Percentiles rank a stretch among this genome's conserved stretches.
These are phyloP conservation scores for Elsinoe fawcettii DNA, from an alignment of 2,329 filamentous ascomycete species.

Conservation along the genomic window DNA sequence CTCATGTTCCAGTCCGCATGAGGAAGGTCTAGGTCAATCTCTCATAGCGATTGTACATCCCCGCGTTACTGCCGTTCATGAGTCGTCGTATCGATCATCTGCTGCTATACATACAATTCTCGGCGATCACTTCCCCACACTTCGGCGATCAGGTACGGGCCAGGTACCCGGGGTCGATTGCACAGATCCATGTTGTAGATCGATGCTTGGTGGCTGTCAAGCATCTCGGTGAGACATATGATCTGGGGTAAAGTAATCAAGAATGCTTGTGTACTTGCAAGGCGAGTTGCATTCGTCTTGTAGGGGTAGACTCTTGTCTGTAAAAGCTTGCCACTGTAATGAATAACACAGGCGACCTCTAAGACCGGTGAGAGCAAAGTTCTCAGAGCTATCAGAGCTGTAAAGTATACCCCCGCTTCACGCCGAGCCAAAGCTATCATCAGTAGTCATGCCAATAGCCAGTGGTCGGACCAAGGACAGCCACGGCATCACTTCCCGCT, in stretches of 20 bases:
- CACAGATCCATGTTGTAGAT: slow-evolving; percentile 2
- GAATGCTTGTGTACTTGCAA: neutral
- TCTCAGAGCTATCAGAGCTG: neutral
- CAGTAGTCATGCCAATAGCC: neutral
- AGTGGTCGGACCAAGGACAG: neutral
- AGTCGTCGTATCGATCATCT: neutral
- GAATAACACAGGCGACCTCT: neutral
- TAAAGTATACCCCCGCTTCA: neutral
- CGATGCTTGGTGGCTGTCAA: slow-evolving; percentile 2
- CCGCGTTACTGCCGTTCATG: neutral
- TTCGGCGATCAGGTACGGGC: slow-evolving; percentile 1
- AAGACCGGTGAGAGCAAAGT: neutral
- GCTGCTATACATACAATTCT: neutral
- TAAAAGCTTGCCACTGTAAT: neutral
- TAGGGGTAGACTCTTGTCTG: neutral
- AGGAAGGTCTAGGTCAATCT: neutral
- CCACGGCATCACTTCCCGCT: neutral
- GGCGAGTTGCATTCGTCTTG: neutral
- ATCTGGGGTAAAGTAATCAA: neutral
- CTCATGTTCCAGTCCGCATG: neutral
- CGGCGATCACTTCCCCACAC: neutral
- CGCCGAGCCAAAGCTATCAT: neutral
- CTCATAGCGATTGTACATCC: neutral
- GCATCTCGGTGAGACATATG: neutral
- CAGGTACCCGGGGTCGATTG: neutral